phyloP scores from a whole-genome alignment of 345 rosid species.

The Adansonia digitata region DNA sequence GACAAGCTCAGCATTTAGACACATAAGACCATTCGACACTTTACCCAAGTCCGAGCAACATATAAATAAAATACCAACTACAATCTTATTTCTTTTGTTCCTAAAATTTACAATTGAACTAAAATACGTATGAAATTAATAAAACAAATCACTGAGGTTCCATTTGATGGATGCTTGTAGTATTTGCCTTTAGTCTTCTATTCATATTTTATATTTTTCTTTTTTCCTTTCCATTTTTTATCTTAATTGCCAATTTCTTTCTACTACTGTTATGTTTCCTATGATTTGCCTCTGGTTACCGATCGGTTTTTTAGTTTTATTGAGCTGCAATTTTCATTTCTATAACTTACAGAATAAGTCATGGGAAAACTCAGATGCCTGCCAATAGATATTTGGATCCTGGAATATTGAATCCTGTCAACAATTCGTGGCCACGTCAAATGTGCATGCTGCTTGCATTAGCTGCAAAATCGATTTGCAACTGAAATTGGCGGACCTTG shows the following conservation, averaged over 20 bases:
- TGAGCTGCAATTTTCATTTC: neutral
- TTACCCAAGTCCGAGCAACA: too few relatives aligned
- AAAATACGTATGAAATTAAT: too few relatives aligned
- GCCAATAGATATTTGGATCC: neutral
- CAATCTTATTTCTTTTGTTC: too few relatives aligned
- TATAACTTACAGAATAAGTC: neutral
- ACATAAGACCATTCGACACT: too few relatives aligned
- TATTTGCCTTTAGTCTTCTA: too few relatives aligned
- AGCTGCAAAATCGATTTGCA: neutral
- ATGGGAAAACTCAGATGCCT: neutral
- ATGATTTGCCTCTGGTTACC: neutral
- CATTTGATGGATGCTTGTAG: too few relatives aligned
- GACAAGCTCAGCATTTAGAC: too few relatives aligned
- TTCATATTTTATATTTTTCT: too few relatives aligned
- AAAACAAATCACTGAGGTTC: too few relatives aligned
- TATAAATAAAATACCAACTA: too few relatives aligned
- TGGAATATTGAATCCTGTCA: neutral
- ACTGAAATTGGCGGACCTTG: neutral
- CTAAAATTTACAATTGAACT: too few relatives aligned
- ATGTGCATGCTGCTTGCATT: neutral
- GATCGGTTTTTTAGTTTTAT: neutral
- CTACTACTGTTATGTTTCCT: neutral
- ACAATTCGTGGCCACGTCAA: neutral
- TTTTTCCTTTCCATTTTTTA: too few relatives aligned
- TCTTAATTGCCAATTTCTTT: neutral